Percentiles rank a stretch among this genome's conserved stretches.
These are phyloP conservation scores for Leucocoprinus birnbaumii DNA, from an alignment of 768 basidiomycete genomes.

Conservation along the genomic window DNA sequence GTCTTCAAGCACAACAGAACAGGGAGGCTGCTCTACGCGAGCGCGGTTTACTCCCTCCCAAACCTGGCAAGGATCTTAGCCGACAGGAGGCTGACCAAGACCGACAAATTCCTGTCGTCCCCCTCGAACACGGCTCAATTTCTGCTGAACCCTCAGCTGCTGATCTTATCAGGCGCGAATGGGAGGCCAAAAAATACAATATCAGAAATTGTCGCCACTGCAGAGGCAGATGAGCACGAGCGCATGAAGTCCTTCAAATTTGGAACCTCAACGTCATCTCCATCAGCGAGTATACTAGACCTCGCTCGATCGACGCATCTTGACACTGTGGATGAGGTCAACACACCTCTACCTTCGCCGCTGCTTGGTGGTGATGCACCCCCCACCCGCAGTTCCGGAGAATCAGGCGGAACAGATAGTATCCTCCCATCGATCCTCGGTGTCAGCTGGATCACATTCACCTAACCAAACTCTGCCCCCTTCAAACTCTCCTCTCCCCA, in stretches of 20 bases:
- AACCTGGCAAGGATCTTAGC: constrained; percentile 39
- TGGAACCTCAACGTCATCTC: constrained; percentile 18
- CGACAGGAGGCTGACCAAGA: constrained; percentile 36
- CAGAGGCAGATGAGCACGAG: constrained; percentile 20
- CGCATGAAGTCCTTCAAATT: constrained; percentile 34
- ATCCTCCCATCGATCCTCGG: constrained; percentile 5
- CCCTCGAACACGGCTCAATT: constrained; percentile 11
- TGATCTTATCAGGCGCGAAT: constrained; percentile 49
- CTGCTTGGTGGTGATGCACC: neutral
- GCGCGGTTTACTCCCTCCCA: constrained; percentile 54
- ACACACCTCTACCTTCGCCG: constrained; percentile 10
- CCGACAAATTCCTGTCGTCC: constrained; percentile 32
- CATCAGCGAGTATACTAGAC: neutral
- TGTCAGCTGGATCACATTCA: neutral
- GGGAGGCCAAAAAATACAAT: constrained; percentile 41
- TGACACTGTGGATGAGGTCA: neutral
- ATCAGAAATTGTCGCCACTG: constrained; percentile 8
- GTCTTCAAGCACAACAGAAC: constrained; percentile 29
- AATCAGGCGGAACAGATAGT: neutral
- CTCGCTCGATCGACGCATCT: neutral
- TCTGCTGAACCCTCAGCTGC: constrained; percentile 38
- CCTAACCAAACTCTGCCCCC: constrained; percentile 10
- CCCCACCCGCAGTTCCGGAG: constrained; percentile 2
- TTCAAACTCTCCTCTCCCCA: constrained; percentile 11
- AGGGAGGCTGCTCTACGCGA: constrained; percentile 60